Percentiles rank a stretch among this genome's conserved stretches.
phyloP scores from a whole-genome alignment of 2,329 filamentous ascomycete genomes.

The Mycosphaerella arachidis region DNA sequence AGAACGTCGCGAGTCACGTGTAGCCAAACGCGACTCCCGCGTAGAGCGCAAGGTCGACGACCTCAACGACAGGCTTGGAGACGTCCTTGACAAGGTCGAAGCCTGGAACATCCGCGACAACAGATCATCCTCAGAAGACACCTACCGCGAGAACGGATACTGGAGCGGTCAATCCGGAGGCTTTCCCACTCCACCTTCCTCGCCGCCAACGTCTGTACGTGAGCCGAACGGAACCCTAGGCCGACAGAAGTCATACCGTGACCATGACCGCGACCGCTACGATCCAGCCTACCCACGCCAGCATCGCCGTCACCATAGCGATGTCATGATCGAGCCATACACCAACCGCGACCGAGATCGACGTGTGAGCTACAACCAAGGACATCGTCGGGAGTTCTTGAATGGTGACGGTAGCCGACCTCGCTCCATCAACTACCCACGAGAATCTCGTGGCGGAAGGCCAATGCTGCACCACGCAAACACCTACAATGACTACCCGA shows the following conservation, averaged over 20 bases:
- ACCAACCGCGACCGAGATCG: neutral
- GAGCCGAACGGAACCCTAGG: neutral
- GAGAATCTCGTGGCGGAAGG: neutral
- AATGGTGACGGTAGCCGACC: neutral
- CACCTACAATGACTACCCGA: neutral
- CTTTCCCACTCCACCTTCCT: slow-evolving; percentile 6
- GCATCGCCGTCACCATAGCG: neutral
- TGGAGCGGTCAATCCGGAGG: slow-evolving; percentile 3
- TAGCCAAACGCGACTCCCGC: neutral
- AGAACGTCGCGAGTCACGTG: neutral
- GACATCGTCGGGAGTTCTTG: neutral
- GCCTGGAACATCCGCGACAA: slow-evolving; percentile 4
- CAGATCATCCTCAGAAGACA: slow-evolving; percentile 4
- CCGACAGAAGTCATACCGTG: neutral
- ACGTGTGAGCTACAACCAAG: neutral
- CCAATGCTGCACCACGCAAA: neutral
- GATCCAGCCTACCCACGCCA: neutral
- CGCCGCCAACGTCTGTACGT: slow-evolving; percentile 1
- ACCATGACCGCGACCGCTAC: neutral
- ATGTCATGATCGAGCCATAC: neutral
- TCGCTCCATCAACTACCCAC: neutral
- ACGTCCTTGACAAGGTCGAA: slow-evolving; percentile 6
- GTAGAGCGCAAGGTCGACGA: slow-evolving; percentile 2
- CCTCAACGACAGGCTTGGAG: neutral
- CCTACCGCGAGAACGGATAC: slow-evolving; percentile 1